A percentile compares a stretch with the other conserved stretches of the same genome.
Evolutionary conservation across 805 yeast genomes (phyloP).

Genomic region (Saccharomycopsis malanga): DNA sequence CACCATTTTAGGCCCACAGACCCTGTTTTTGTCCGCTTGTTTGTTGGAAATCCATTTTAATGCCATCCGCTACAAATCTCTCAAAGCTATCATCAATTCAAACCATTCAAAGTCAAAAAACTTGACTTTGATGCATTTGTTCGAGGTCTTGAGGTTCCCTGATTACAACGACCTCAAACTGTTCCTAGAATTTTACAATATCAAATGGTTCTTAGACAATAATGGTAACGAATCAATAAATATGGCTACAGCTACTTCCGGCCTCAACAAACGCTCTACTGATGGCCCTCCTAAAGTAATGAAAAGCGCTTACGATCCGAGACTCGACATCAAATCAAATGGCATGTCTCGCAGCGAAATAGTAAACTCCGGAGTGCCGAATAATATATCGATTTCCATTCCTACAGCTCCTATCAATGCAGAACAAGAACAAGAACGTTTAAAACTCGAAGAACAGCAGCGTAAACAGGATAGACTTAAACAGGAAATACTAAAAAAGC

Average conservation of each 20-base stretch:
- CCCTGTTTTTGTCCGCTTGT: conserved; percentile 67
- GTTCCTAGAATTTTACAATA: conserved; percentile 59
- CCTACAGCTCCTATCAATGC: neutral
- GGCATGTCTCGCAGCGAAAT: conserved; percentile 29
- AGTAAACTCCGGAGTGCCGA: conserved; percentile 33
- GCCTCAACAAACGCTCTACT: neutral
- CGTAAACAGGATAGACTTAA: conserved; percentile 15
- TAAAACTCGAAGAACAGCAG: conserved; percentile 8
- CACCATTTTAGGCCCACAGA: conserved; percentile 35
- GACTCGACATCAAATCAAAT: conserved; percentile 36
- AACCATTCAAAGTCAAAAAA: conserved; percentile 69
- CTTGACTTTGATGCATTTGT: conserved; percentile 42
- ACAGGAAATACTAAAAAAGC: too few relatives aligned
- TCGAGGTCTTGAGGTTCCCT: conserved; percentile 59
- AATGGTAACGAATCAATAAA: conserved; percentile 35
- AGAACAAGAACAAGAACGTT: neutral
- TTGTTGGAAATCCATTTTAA: conserved; percentile 74
- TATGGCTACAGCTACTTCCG: conserved; percentile 25
- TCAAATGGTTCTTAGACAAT: conserved; percentile 34
- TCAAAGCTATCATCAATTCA: conserved; percentile 57
- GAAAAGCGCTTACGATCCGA: conserved; percentile 40
- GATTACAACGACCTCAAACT: conserved; percentile 41
- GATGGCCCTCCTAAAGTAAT: conserved; percentile 33
- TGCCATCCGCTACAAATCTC: conserved; percentile 67
- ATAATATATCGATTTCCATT: conserved; percentile 19